These are phyloP conservation scores for Ceratobasidium sp. DNA, from an alignment of 1,284 basidiomycete species.

Conservation along the genomic window DNA sequence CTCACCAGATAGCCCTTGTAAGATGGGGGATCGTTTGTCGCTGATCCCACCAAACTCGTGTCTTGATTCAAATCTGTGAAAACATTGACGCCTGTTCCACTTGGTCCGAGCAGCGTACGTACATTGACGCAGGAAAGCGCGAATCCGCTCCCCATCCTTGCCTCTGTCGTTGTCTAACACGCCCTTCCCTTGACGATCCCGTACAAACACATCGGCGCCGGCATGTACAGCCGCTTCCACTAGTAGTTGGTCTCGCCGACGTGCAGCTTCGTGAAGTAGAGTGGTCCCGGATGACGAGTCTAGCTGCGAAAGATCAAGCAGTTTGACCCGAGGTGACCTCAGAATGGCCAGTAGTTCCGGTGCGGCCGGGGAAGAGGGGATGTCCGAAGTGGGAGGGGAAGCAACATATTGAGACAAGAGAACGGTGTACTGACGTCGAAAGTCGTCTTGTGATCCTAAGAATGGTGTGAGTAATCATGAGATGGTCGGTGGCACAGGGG, in stretches of 20 bases:
- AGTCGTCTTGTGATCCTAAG: slow-evolving; percentile 78
- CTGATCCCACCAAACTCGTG: slow-evolving; percentile 64
- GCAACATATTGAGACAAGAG: slow-evolving; percentile 75
- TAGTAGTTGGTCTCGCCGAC: slow-evolving; percentile 79
- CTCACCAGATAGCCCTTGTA: slow-evolving; percentile 74
- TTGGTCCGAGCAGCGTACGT: slow-evolving; percentile 46
- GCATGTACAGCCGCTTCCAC: slow-evolving; percentile 85
- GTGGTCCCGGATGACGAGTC: slow-evolving; percentile 82
- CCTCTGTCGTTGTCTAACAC: slow-evolving; percentile 71
- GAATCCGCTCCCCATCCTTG: slow-evolving; percentile 79
- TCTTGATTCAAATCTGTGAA: slow-evolving; percentile 78
- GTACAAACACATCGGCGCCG: slow-evolving; percentile 90
- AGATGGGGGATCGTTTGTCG: slow-evolving; percentile 64
- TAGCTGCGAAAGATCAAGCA: slow-evolving; percentile 71
- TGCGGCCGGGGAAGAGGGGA: slow-evolving; percentile 57
- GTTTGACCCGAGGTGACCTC: slow-evolving; percentile 66
- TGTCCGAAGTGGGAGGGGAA: slow-evolving; percentile 57
- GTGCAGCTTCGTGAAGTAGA: slow-evolving; percentile 87
- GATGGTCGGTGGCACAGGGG: slow-evolving; percentile 12
- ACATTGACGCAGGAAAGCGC: slow-evolving; percentile 87
- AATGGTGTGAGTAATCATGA: not conserved
- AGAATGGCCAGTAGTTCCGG: slow-evolving; percentile 60
- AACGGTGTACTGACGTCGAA: slow-evolving; percentile 77
- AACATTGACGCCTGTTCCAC: not conserved
- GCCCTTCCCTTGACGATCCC: slow-evolving; percentile 80